Evolutionary conservation across 805 yeast genomes (phyloP).

Genomic region (Blastobotrys attinorum): DNA sequence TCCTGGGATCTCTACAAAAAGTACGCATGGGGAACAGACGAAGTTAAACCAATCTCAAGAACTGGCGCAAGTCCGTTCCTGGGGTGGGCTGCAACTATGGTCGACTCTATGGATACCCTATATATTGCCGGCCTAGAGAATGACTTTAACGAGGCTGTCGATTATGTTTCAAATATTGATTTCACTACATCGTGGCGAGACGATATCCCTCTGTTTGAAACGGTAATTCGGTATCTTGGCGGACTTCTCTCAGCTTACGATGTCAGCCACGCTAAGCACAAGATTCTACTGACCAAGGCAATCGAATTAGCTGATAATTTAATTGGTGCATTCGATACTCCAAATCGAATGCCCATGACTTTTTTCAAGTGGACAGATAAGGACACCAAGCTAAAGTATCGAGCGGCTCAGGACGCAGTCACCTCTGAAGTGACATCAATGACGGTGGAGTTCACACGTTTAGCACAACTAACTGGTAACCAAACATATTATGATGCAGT

Average conservation of each 20-base stretch:
- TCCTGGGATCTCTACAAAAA: slow-evolving; percentile 40
- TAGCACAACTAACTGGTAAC: slow-evolving; percentile 44
- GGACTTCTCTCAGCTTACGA: slow-evolving; percentile 49
- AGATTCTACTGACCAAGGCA: slow-evolving; percentile 34
- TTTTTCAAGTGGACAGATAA: slow-evolving; percentile 36
- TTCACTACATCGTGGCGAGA: slow-evolving; percentile 34
- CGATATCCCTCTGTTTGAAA: slow-evolving; percentile 43
- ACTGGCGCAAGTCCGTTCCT: slow-evolving; percentile 32
- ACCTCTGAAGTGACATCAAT: slow-evolving; percentile 44
- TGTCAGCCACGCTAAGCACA: slow-evolving; percentile 31
- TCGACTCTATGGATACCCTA: slow-evolving; percentile 48
- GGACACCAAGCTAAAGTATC: slow-evolving; percentile 14
- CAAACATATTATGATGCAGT: slow-evolving; percentile 43
- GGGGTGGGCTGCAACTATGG: slow-evolving; percentile 46
- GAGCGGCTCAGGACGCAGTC: slow-evolving; percentile 27
- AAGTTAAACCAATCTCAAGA: slow-evolving; percentile 34
- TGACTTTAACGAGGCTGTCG: slow-evolving; percentile 34
- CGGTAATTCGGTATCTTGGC: slow-evolving; percentile 44
- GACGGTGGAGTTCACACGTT: slow-evolving; percentile 43
- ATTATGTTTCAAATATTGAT: slow-evolving; percentile 31
- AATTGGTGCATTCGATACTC: slow-evolving; percentile 51
- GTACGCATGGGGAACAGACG: slow-evolving; percentile 41
- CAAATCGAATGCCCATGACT: slow-evolving; percentile 45
- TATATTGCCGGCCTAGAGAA: slow-evolving; percentile 36
- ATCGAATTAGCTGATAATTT: slow-evolving; percentile 40